Conservation (phyloP, 176 grass and related monocot species). For the sorghum (Sorghum bicolor) region DNA sequence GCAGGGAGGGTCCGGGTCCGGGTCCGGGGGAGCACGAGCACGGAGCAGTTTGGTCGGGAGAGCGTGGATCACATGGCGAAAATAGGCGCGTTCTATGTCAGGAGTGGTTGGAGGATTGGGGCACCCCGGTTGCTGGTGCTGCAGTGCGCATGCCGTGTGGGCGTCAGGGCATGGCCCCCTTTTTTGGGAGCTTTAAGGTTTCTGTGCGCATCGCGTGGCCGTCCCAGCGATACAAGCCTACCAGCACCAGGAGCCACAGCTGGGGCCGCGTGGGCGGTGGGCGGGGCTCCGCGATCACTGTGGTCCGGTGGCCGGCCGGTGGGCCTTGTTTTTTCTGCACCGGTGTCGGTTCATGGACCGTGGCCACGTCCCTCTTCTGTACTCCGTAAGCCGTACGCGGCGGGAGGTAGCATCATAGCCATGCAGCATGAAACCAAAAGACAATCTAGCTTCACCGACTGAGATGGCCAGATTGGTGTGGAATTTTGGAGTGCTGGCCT, state of each 20-base stretch:
- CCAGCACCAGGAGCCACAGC: too few relatives aligned
- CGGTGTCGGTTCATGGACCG: not conserved
- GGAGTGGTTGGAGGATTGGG: not conserved
- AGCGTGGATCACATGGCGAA: slow-evolving; percentile 46
- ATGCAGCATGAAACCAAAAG: not conserved
- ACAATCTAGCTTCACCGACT: not conserved
- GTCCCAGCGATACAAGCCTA: not conserved
- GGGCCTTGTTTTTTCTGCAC: not conserved
- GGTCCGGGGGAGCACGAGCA: too few relatives aligned
- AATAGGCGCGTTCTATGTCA: not conserved
- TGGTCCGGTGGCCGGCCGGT: not conserved
- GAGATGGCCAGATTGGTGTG: not conserved
- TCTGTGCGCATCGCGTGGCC: not conserved
- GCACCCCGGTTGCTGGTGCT: not conserved
- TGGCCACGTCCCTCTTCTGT: not conserved
- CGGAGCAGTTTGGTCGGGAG: not conserved
- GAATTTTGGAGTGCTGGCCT: not conserved
- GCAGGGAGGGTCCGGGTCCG: not conserved
- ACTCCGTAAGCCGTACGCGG: not conserved
- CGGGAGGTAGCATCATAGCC: not conserved
- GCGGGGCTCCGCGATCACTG: not conserved
- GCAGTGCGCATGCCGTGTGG: not conserved
- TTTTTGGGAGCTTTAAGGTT: not conserved
- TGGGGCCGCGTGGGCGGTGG: too few relatives aligned
- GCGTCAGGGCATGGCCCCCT: not conserved